phyloP scores from a whole-genome alignment of 129 eudicot genomes.

The Rutidosis leptorrhynchoides region DNA sequence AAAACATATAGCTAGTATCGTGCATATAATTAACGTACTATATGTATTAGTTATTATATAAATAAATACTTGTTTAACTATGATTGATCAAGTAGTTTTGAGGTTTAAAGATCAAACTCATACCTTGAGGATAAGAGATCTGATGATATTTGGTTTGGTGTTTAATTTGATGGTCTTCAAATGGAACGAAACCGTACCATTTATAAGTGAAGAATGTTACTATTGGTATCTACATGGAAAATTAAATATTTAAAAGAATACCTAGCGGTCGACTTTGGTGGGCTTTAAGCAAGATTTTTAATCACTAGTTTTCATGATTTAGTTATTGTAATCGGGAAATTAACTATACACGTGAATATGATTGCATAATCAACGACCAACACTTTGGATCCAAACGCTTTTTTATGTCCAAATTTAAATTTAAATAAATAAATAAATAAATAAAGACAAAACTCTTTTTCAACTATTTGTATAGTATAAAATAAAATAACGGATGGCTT shows the following conservation, averaged over 20 bases:
- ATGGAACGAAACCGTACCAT: neutral
- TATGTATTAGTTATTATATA: neutral
- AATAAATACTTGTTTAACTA: neutral
- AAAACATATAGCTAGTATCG: too few relatives aligned
- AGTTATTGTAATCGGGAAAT: too few relatives aligned
- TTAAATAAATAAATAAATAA: too few relatives aligned
- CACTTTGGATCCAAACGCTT: too few relatives aligned
- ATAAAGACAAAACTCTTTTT: too few relatives aligned
- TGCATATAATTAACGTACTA: neutral
- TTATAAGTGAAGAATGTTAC: conserved; percentile 9
- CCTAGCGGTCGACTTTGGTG: neutral
- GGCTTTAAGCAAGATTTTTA: neutral
- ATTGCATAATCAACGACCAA: too few relatives aligned
- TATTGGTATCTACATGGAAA: neutral
- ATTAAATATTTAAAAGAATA: neutral
- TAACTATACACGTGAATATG: too few relatives aligned
- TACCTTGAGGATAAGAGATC: neutral
- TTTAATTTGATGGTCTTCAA: neutral
- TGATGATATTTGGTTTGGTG: neutral
- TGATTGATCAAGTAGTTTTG: neutral
- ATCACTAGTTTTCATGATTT: too few relatives aligned
- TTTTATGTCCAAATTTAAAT: too few relatives aligned
- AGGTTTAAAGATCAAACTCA: neutral
- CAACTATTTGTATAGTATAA: too few relatives aligned
- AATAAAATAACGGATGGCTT: too few relatives aligned